Conservation (phyloP, 2,329 filamentous ascomycete species). For the Cladobotryum protrusum region DNA sequence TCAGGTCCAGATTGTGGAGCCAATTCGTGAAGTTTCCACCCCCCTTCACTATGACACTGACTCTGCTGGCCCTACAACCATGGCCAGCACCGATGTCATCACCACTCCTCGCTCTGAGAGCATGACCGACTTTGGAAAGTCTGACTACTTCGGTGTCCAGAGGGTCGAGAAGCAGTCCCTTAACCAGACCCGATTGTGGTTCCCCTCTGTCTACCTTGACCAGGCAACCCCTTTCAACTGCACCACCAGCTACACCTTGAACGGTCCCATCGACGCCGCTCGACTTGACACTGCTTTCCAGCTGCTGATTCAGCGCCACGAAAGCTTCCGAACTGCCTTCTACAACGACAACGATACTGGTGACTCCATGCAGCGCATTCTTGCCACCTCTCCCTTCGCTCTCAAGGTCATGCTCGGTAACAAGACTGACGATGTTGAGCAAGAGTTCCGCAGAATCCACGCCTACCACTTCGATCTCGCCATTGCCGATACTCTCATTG, state of each 20-base stretch:
- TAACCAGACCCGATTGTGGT: constrained; percentile 13
- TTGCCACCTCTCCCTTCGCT: constrained; percentile 19
- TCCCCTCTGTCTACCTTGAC: not conserved
- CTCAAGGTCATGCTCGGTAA: constrained; percentile 22
- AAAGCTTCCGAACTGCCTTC: constrained; percentile 18
- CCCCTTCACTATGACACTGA: no score
- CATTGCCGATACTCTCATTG: constrained; percentile 26
- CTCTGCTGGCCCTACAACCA: no score
- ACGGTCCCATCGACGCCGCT: not conserved
- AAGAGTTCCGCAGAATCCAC: constrained; percentile 22
- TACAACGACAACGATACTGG: constrained; percentile 13
- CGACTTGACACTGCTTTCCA: constrained; percentile 1
- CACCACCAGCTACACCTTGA: not conserved
- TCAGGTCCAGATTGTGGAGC: no score
- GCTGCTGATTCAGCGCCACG: constrained; percentile 14
- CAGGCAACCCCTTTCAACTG: constrained; percentile 2
- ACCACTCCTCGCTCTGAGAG: not conserved
- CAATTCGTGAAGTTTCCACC: no score
- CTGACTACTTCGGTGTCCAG: not conserved
- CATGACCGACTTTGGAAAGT: not conserved
- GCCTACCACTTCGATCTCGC: constrained; percentile 32
- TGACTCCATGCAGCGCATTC: constrained; percentile 19
- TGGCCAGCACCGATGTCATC: not conserved
- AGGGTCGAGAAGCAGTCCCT: constrained; percentile 16
- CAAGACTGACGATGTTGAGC: constrained; percentile 17